These are phyloP conservation scores for Plantago rigida DNA, from an alignment of 305 asterid genomes.

Conservation along the genomic window DNA sequence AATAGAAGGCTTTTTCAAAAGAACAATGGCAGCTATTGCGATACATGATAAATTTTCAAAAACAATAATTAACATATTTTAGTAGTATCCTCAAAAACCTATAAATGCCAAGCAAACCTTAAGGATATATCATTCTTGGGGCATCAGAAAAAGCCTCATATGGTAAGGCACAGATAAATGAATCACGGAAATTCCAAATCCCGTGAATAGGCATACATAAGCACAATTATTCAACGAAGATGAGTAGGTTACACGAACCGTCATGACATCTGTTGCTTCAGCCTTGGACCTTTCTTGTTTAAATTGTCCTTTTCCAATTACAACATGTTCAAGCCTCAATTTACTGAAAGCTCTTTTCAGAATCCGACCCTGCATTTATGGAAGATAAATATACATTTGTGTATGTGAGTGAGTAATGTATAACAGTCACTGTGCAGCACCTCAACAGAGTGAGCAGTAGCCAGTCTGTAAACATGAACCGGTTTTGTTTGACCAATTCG, in stretches of 20 bases:
- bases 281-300: slow-evolving; percentile 67
- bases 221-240: too few relatives aligned
- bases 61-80: too few relatives aligned
- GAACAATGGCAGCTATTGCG: too few relatives aligned
- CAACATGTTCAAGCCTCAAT: slow-evolving; percentile 93
- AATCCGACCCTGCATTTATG: slow-evolving; percentile 56
- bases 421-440: slow-evolving; percentile 25
- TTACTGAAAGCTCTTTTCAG: slow-evolving; percentile 91
- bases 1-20: too few relatives aligned
- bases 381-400: background rate
- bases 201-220: background rate
- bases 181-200: background rate
- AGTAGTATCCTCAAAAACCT: background rate
- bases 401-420: background rate
- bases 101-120: background rate
- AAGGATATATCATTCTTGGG: background rate
- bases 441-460: slow-evolving; percentile 92
- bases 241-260: slow-evolving; percentile 37
- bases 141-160: too few relatives aligned
- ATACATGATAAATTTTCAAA: too few relatives aligned
- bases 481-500: slow-evolving; percentile 98
- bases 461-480: slow-evolving; percentile 89
- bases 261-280: slow-evolving; percentile 35
- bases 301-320: slow-evolving; percentile 93
- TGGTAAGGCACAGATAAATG: too few relatives aligned